Conservation (phyloP, 2,329 filamentous ascomycete genomes). For the Diaporthe velutina region DNA sequence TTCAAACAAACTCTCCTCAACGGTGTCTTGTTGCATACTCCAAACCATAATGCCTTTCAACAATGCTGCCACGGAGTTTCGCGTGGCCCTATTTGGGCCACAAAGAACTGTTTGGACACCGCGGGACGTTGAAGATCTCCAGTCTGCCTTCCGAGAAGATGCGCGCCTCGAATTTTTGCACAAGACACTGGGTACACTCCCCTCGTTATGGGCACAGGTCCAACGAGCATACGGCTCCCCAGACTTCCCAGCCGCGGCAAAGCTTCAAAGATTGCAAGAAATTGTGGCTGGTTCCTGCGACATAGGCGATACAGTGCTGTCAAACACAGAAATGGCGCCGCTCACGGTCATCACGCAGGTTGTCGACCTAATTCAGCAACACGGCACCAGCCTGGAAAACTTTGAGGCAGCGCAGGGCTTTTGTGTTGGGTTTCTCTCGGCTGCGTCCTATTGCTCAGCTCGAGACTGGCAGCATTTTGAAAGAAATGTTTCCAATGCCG, state of each 20-base stretch:
- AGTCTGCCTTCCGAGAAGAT: conserved; percentile 9
- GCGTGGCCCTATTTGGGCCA: conserved; percentile 16
- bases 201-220: neutral
- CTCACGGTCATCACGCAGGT: conserved; percentile 22
- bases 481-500: conserved; percentile 6
- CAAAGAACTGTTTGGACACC: conserved; percentile 3
- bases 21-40: neutral
- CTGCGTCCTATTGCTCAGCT: conserved; percentile 23
- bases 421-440: conserved; percentile 38
- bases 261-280: conserved; percentile 12
- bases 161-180: conserved; percentile 6
- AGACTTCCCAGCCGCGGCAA: conserved; percentile 1
- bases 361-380: conserved; percentile 27
- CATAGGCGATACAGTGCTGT: neutral
- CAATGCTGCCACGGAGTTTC: neutral
- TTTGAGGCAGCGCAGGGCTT: conserved; percentile 37
- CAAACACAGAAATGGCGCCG: conserved; percentile 4
- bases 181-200: neutral
- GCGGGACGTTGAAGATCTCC: neutral
- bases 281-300: conserved; percentile 3
- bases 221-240: conserved; percentile 16
- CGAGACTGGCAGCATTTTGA: conserved; percentile 23
- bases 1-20: neutral
- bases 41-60: conserved; percentile 16
- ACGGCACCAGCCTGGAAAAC: neutral